Base-by-base conservation (phyloP, 495 filamentous ascomycete genomes). In the Aspergillus asperescens region DNA sequence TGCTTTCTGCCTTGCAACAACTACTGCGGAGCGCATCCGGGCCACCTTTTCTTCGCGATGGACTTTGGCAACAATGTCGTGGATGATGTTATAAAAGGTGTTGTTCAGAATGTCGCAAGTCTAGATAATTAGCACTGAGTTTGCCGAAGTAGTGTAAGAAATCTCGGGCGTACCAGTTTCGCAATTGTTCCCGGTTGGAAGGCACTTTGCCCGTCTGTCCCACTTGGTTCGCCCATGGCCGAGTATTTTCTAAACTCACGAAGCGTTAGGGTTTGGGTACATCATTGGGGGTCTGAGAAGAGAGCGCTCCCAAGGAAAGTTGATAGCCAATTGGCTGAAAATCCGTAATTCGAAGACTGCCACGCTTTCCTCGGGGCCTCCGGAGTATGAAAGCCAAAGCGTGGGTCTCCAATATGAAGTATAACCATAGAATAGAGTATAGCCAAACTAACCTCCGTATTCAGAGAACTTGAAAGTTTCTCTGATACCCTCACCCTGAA, bases 41-140 rank as follows among this genome's bases (percentile, higher is more conserved):
- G 82, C 79, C 46, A 82, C 78, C 65, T 88, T 88, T 66, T 89
- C 85, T 59, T 87, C 81, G 34, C 85, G 83, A 63, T 89, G 85
- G 24, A 80, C 81, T 57, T 87, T 82, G 53, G 86, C 74, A 48
- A 88, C 70, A 41, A 87, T 70, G 47, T 87, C 84, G 59, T 86
- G 82, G 31, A 89, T 77, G 54, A 87, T 82, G 61, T 88, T 88
- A 68, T 86, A 83, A 55, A 88, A 72, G 15, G 84, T 69, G 59
- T 85, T 83, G 53, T 89, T 83, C 42, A 87, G 66, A 22, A 87
- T 77, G 12, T 73, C 78, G 40, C 72, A 68, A 13, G 73, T 69
- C 73, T 76, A 43, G 19, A 24, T 8, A 18, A 48, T 52, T 46
- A 55, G 28, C 28, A 37, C 62, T 47, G 7, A 9, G 23, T 18